Percentiles rank a stretch among this genome's conserved stretches.
These are phyloP conservation scores for Leptodontidium sp. DNA, from an alignment of 2,329 filamentous ascomycete species.

Conservation along the genomic window DNA sequence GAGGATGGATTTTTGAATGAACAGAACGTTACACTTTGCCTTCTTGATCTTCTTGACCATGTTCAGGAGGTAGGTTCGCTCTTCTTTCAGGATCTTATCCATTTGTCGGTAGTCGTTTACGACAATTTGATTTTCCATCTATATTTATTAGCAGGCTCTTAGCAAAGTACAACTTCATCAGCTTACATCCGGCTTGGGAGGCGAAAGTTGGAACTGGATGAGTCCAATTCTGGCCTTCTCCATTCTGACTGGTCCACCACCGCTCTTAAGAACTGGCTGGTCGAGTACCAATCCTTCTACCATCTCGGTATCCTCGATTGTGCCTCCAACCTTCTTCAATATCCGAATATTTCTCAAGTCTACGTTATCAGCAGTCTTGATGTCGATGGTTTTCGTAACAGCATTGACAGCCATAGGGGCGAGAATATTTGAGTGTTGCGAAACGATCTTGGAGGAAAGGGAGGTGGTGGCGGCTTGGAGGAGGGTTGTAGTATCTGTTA, in stretches of 20 bases:
- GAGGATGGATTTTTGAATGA: conserved; percentile 98
- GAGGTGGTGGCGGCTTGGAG: conserved; percentile 97
- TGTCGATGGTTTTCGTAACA: conserved; percentile 93
- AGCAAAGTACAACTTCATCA: neutral
- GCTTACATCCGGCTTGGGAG: conserved; percentile 91
- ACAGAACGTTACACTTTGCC: conserved; percentile 97
- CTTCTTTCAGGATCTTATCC: conserved; percentile 99
- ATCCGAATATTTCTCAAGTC: conserved; percentile 97
- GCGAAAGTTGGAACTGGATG: conserved; percentile 98
- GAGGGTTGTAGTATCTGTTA: conserved; percentile 87
- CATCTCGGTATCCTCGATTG: conserved; percentile 98
- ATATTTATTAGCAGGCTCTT: conserved; percentile 33
- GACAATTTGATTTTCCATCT: conserved; percentile 99
- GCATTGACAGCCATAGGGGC: conserved; percentile 99
- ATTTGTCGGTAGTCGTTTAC: conserved; percentile 99
- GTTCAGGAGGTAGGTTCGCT: conserved; percentile 96
- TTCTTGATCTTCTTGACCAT: conserved; percentile 99
- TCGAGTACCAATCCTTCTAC: conserved; percentile 93
- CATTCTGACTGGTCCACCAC: conserved; percentile 88
- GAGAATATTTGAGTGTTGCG: conserved; percentile 92
- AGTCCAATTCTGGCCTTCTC: conserved; percentile 97
- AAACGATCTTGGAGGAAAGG: conserved; percentile 97
- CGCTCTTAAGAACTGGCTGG: conserved; percentile 92
- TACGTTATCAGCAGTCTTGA: conserved; percentile 95
- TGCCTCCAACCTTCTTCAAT: conserved; percentile 96